These are phyloP conservation scores for Juglanconis oblonga DNA, from an alignment of 2,329 filamentous ascomycete genomes.

Conservation along the genomic window DNA sequence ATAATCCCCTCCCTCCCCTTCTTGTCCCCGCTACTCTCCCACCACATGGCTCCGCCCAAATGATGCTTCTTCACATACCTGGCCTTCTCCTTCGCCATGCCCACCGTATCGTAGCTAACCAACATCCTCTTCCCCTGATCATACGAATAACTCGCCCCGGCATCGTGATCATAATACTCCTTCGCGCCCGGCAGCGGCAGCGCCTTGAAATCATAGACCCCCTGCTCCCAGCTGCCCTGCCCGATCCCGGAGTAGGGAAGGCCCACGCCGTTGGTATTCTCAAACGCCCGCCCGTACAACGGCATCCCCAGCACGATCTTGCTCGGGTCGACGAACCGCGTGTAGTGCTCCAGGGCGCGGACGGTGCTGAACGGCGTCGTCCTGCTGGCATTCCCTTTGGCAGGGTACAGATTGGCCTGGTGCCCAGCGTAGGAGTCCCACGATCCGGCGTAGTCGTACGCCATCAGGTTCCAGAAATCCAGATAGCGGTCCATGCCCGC, in stretches of 20 bases:
- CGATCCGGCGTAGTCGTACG: slow-evolving; percentile 81
- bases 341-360: slow-evolving; percentile 70
- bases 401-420: slow-evolving; percentile 74
- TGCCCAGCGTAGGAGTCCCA: slow-evolving; percentile 75
- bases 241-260: slow-evolving; percentile 68
- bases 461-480: slow-evolving; percentile 82
- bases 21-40: slow-evolving; percentile 83
- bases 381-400: slow-evolving; percentile 46
- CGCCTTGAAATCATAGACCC: slow-evolving; percentile 85
- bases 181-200: slow-evolving; percentile 67
- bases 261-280: slow-evolving; percentile 73
- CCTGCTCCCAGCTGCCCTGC: slow-evolving; percentile 78
- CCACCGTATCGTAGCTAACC: slow-evolving; percentile 75
- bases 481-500: slow-evolving; percentile 61
- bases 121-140: slow-evolving; percentile 60
- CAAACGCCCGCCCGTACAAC: slow-evolving; percentile 83
- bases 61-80: slow-evolving; percentile 63
- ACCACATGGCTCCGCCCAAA: slow-evolving; percentile 95
- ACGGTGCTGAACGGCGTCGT: slow-evolving; percentile 75
- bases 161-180: slow-evolving; percentile 61
- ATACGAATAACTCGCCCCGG: slow-evolving; percentile 76
- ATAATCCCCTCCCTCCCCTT: slow-evolving; percentile 66
- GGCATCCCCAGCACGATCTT: slow-evolving; percentile 93
- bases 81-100: slow-evolving; percentile 67
- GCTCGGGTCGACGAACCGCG: slow-evolving; percentile 58